Evolutionary conservation across 192 early-diverging fungal genomes (phyloP), one percentile per base, ranked within the genome.

Genomic region (Backusella macrospora): DNA sequence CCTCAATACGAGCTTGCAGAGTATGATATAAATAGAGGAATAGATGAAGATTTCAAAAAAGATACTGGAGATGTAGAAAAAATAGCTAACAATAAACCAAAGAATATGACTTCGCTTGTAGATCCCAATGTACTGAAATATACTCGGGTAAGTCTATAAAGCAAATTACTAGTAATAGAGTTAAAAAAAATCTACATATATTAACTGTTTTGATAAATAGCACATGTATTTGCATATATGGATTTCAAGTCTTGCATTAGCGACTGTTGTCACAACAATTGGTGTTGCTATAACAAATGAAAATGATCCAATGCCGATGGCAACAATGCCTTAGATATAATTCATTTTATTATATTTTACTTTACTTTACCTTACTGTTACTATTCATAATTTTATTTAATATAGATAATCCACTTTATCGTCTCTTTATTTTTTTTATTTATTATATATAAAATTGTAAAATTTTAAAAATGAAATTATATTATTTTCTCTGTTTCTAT

Each of bases 1-100:
- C 73, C 66, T 5, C 23, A 70, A 6, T 79, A 79, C 45, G 77
- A 79, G 23, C 21, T 79, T 10, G 65, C 59, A 6, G 68, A 66
- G 34, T 62, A 72, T 4, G 37, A 66, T 40, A 3, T 18, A 1
- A 18, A 42, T 16, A 59, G 52, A 59, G 52, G 52, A 26, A 59
- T 59, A 23, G 52, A 59, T 59, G 39, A 40, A 66, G 65, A 66
- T 23, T 38, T 38, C 12, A 66, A 66, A n/a, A 66, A 38, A 10
- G 37, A 59, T 7, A 55, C 9, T 15, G 34, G 34, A 5, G 40
- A 71, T 15, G 40, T 38, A 40, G 48, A 62, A 7, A 69, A 74
- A 29, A n/a, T 44, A 44, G 68, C 16, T 37, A 29, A 47, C 12
- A 26, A 70, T 21, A 75, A 37, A 12, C 52, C 23, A 47, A 43